Conservation (phyloP, 495 filamentous ascomycete genomes). For the Aspergillus panamensis region DNA sequence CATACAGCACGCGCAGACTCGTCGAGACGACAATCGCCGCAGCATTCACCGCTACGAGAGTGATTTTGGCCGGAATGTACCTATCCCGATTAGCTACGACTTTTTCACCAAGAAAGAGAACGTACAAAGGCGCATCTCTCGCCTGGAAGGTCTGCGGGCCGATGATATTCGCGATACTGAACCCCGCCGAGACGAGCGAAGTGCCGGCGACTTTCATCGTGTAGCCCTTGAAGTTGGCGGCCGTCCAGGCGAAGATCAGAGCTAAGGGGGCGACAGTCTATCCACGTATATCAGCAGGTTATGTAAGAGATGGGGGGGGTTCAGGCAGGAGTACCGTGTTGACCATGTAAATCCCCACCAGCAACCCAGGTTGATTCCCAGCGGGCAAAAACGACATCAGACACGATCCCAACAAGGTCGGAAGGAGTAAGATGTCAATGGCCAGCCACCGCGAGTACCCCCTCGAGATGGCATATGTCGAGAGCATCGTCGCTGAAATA, state of each 20-base stretch:
- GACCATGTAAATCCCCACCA: conserved; percentile 63
- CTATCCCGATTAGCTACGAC: conserved; percentile 11
- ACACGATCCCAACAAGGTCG: conserved; percentile 49
- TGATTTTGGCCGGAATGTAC: conserved; percentile 56
- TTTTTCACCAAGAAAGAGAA: background rate
- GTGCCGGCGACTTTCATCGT: conserved; percentile 40
- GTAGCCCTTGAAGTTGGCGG: conserved; percentile 40
- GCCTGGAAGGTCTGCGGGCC: conserved; percentile 56
- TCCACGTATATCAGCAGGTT: background rate
- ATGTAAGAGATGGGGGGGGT: background rate
- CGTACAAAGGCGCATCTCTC: conserved; percentile 44
- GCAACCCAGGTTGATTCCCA: conserved; percentile 41
- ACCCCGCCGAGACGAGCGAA: conserved; percentile 42
- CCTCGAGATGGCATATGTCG: conserved; percentile 39
- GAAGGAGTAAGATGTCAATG: conserved; percentile 36
- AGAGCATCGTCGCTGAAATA: conserved; percentile 49
- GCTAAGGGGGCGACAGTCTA: conserved; percentile 34
- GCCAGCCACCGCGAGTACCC: conserved; percentile 47
- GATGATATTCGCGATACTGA: conserved; percentile 56
- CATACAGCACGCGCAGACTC: conserved; percentile 41
- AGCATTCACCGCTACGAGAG: conserved; percentile 48
- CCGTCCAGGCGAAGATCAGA: conserved; percentile 45
- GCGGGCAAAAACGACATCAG: conserved; percentile 55
- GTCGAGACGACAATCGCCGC: conserved; percentile 39
- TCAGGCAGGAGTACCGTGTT: conserved; percentile 39